Conservation (phyloP, 345 rosid species). For the Linum usitatissimum region DNA sequence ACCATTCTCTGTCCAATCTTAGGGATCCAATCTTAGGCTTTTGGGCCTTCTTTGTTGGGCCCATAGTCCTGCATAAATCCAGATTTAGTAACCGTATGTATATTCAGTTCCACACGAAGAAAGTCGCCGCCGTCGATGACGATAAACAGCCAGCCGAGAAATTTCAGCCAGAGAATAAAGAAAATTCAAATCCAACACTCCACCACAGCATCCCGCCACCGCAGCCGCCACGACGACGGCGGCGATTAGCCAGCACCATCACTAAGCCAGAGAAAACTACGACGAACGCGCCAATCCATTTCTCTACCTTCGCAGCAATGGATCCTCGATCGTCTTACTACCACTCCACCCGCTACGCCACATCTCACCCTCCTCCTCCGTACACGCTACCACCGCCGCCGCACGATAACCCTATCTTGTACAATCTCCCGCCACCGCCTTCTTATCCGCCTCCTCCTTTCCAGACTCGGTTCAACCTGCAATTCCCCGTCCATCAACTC, state of each 20-base stretch:
- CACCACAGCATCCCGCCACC: neutral
- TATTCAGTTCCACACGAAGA: neutral
- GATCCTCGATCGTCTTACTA: constrained; percentile 36
- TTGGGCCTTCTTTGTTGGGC: no score
- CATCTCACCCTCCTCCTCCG: constrained; percentile 27
- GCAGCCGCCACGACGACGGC: neutral
- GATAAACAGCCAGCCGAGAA: neutral
- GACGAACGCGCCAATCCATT: neutral
- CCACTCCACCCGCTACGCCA: constrained; percentile 32
- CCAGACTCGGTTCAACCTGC: constrained; percentile 17
- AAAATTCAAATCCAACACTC: neutral
- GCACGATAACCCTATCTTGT: constrained; percentile 17
- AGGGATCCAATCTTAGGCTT: no score
- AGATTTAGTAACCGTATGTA: no score
- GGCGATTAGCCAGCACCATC: neutral
- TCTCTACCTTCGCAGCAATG: constrained; percentile 16
- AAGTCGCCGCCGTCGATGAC: neutral
- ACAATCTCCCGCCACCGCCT: constrained; percentile 15
- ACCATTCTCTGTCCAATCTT: no score
- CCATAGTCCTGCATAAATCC: no score
- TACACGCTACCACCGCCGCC: constrained; percentile 16
- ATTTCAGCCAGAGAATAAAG: neutral
- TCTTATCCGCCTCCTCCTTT: constrained; percentile 14
- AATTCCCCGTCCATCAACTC: constrained; percentile 24
- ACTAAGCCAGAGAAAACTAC: neutral